These are phyloP conservation scores for Colletotrichum destructivum DNA, from an alignment of 2,329 filamentous ascomycete species.

Conservation along the genomic window DNA sequence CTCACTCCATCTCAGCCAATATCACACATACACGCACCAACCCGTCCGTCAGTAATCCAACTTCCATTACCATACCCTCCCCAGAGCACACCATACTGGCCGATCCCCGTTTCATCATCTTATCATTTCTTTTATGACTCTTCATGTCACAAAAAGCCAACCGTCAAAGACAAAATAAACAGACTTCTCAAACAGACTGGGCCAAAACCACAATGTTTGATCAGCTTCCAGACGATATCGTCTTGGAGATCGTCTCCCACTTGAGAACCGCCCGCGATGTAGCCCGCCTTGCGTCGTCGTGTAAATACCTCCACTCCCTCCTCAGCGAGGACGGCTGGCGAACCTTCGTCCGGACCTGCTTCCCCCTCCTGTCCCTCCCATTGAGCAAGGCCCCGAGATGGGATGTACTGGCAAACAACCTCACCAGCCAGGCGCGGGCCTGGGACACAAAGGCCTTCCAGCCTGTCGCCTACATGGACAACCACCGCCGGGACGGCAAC, in stretches of 20 bases:
- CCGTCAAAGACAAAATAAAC: slow-evolving; percentile 26
- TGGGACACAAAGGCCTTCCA: slow-evolving; percentile 66
- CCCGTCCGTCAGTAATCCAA: slow-evolving; percentile 18
- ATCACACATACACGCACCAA: slow-evolving; percentile 6
- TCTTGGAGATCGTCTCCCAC: slow-evolving; percentile 64
- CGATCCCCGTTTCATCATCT: not conserved
- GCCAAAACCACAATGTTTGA: slow-evolving; percentile 48
- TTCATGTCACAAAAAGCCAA: slow-evolving; percentile 31
- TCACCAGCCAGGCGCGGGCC: slow-evolving; percentile 67
- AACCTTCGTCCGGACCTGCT: slow-evolving; percentile 62
- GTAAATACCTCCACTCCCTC: slow-evolving; percentile 56
- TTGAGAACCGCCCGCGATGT: slow-evolving; percentile 66
- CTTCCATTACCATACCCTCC: not conserved
- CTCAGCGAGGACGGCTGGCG: slow-evolving; percentile 64
- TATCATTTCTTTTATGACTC: not conserved
- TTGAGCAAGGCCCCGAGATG: slow-evolving; percentile 50
- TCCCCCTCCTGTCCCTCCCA: slow-evolving; percentile 57
- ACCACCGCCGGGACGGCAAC: slow-evolving; percentile 45
- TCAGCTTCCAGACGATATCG: slow-evolving; percentile 64
- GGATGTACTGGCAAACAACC: slow-evolving; percentile 57
- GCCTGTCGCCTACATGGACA: slow-evolving; percentile 45
- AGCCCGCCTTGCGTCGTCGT: slow-evolving; percentile 57
- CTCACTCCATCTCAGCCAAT: slow-evolving; percentile 1
- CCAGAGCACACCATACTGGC: not conserved
- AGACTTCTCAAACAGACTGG: slow-evolving; percentile 14